Conservation (phyloP, 2,329 filamentous ascomycete species). For the Stagonosporopsis cucurbitacearum region DNA sequence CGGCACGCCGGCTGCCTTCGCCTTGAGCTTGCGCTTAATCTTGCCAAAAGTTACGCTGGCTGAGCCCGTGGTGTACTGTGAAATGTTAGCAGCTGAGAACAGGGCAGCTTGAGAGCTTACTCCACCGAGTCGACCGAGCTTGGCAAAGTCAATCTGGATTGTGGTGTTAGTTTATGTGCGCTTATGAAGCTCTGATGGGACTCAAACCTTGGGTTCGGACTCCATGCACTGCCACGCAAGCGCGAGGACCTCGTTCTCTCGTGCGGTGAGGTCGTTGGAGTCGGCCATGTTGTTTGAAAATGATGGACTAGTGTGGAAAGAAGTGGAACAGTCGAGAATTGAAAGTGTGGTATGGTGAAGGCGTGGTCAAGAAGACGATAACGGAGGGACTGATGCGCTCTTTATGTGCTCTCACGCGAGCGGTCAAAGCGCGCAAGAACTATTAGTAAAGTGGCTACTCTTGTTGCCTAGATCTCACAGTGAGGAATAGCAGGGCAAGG, state of each 20-base stretch:
- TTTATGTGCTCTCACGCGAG: neutral
- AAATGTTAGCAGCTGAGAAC: slow-evolving; percentile 29
- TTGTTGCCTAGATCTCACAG: neutral
- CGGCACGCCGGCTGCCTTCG: slow-evolving; percentile 14
- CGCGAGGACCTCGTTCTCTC: slow-evolving; percentile 42
- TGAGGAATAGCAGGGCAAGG: slow-evolving; percentile 15
- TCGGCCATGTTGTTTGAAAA: neutral
- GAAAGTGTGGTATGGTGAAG: neutral
- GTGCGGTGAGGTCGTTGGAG: slow-evolving; percentile 24
- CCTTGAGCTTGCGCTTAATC: slow-evolving; percentile 42
- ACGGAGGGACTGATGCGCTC: neutral
- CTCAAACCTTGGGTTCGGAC: slow-evolving; percentile 38
- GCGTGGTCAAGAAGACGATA: neutral
- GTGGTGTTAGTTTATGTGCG: neutral
- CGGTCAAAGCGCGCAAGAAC: neutral
- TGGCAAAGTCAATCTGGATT: slow-evolving; percentile 21
- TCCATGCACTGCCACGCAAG: slow-evolving; percentile 47
- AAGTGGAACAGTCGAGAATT: neutral
- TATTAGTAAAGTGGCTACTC: slow-evolving; percentile 5
- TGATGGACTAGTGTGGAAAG: neutral
- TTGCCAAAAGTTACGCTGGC: slow-evolving; percentile 41
- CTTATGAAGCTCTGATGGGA: neutral
- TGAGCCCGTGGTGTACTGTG: slow-evolving; percentile 32
- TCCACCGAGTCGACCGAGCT: slow-evolving; percentile 23
- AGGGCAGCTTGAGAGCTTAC: neutral